Conservation (phyloP, 306 rosid species). For the Ochetophila trinervis region DNA sequence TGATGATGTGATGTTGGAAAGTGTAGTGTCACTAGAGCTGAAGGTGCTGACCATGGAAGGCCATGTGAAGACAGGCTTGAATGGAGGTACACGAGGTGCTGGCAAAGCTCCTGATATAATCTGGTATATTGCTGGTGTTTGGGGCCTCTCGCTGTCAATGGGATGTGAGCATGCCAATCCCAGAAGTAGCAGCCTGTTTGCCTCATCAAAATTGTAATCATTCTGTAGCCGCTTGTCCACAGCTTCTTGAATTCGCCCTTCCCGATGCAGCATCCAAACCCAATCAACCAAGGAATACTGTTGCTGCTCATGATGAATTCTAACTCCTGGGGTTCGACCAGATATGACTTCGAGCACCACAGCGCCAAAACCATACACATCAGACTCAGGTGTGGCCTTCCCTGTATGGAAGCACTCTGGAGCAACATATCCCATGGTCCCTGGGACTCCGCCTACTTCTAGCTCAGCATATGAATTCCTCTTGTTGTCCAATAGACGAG, state of each 20-base stretch:
- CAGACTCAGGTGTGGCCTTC: slow-evolving; percentile 48
- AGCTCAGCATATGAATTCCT: slow-evolving; percentile 51
- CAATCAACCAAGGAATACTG: slow-evolving; percentile 40
- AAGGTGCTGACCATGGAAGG: slow-evolving; percentile 24
- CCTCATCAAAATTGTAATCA: slow-evolving; percentile 34
- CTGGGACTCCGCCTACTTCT: slow-evolving; percentile 32
- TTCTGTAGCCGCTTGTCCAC: slow-evolving; percentile 28
- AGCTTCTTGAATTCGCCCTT: slow-evolving; percentile 35
- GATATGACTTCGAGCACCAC: slow-evolving; percentile 50
- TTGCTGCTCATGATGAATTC: slow-evolving; percentile 15
- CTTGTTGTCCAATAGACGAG: slow-evolving; percentile 45
- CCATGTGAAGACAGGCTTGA: slow-evolving; percentile 50
- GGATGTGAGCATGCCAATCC: slow-evolving; percentile 56
- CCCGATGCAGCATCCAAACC: slow-evolving; percentile 52
- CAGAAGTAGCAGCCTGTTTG: slow-evolving; percentile 38
- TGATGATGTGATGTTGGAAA: slow-evolving; percentile 16
- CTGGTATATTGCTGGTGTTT: slow-evolving; percentile 39
- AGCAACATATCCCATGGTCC: slow-evolving; percentile 58
- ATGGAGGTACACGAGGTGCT: slow-evolving; percentile 37
- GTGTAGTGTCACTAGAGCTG: slow-evolving; percentile 24
- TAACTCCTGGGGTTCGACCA: slow-evolving; percentile 32
- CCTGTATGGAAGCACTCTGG: slow-evolving; percentile 61
- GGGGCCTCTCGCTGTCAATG: slow-evolving; percentile 38
- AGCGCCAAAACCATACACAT: slow-evolving; percentile 51
- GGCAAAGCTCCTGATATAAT: slow-evolving; percentile 37